Evolutionary conservation across 805 yeast genomes (phyloP), one percentile per base, ranked within the genome.

Genomic region (Yamadazyma paraphyllophila): DNA sequence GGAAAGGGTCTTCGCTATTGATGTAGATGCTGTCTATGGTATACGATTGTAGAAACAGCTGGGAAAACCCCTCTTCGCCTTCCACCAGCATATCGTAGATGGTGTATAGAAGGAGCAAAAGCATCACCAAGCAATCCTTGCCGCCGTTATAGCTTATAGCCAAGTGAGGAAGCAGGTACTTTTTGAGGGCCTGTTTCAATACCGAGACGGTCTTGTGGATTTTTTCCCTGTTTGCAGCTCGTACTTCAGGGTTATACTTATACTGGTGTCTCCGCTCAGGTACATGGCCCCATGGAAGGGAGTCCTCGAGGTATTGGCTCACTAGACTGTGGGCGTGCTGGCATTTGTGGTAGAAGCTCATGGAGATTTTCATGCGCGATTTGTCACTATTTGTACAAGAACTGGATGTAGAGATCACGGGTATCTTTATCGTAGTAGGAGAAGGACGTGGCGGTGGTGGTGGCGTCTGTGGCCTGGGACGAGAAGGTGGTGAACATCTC

Each of bases 101-200:
- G 65, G 68, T 80, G 1, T 94, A 83, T 42, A 91, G 66, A 44
- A 88, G 80, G 4, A 94, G 59, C 12, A 89, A 70, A 45, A 94
- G 74, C 85, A 92, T 81, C 27, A 91, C 97, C 39, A 91, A 78
- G 57, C 98, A 94, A 66, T 94, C 99, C 60, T 94, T 94, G 1
- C 99, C 99, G 9, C 99, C 99, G 61, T 94, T 94, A 63, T 85
- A 94, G 2, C 96, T 86, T 11, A 94, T 73, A 0, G 97, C 85
- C 3, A 87, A 65, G 47, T 85, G 82, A 13, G 61, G 58, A n/a
- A 71, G 34, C 13, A 60, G 59, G 43, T 63, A 65, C 15, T 53
- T 48, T 11, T 58, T 62, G 13, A 69, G 58, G 2, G 66, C 57
- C 1, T 42, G 27, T 4, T 53, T 59, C 40, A 69, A 54, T 31